Evolutionary conservation across 495 filamentous ascomycete species (phyloP), one percentile per base, ranked within the genome.

Genomic region (Aspergillus mulundensis): DNA sequence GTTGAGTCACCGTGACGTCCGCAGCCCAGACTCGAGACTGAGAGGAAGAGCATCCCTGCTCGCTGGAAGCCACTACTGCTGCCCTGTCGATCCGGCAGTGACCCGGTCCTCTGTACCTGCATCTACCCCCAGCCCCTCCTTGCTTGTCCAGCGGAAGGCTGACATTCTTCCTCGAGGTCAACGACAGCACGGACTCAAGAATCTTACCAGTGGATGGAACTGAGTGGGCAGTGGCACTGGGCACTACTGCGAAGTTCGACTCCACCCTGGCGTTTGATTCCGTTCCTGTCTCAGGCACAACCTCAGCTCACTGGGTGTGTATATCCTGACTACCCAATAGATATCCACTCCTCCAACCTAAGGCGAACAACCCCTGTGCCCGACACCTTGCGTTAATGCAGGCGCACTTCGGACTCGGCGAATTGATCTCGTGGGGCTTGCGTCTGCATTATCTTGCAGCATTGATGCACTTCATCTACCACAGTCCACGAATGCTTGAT

Each of bases 381-480:
- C 19, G 42, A 23, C 7, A 10, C 43, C 43, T 46, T 46, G 43
- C 43, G 16, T 30, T 15, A 8, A 40, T 40, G 38, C 15, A 18
- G 38, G n/a, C 21, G 10, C 24, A 16, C 7, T 10, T 8, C 21
- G 15, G 8, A 28, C 20, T 41, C 44, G 51, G 43, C 25, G 36
- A 25, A 28, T 42, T 25, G 50, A 3, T 18, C 36, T 42, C 43
- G 43, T 28, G 43, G 43, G 28, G 43, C 12, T 16, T 46, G 23
- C 43, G 43, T 21, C 23, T 46, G 43, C 43, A 28, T 46, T 46
- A 46, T 46, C 43, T 46, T 28, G 50, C 36, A 42, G 36, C 19
- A 6, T 14, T 1, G 5, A 41, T 24, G 23, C 28, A 46, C 7
- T n/a, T n/a, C 2, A 44, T 40, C 38, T n/a, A n/a, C n/a, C n/a